These are phyloP conservation scores for Durio zibethinus DNA, from an alignment of 345 rosid species.

Conservation along the genomic window DNA sequence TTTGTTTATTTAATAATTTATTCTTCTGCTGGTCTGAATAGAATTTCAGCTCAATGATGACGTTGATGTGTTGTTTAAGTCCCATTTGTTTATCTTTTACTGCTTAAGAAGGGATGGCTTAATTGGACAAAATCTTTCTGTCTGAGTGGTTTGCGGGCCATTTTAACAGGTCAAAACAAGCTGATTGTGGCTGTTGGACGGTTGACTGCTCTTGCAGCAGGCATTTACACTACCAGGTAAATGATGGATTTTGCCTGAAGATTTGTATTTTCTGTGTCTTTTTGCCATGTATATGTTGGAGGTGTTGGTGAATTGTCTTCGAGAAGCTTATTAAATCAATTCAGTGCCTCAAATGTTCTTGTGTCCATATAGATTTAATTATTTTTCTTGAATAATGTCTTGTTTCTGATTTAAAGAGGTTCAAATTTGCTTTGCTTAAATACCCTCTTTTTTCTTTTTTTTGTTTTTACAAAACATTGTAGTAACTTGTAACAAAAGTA, in stretches of 20 bases:
- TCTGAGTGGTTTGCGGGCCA: slow-evolving; percentile 82
- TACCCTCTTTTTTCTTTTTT: neutral
- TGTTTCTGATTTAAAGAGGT: neutral
- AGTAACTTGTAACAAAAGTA: neutral
- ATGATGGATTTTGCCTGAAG: slow-evolving; percentile 11
- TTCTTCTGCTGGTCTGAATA: neutral
- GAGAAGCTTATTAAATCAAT: neutral
- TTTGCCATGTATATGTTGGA: neutral
- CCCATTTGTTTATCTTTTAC: slow-evolving; percentile 12
- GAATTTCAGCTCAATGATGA: slow-evolving; percentile 8
- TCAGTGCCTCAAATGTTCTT: neutral
- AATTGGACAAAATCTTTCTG: slow-evolving; percentile 10
- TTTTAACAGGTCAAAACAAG: slow-evolving; percentile 95
- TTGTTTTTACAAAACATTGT: neutral
- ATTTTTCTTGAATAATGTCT: neutral
- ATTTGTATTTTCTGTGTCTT: neutral
- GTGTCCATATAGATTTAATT: neutral
- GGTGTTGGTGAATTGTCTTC: neutral
- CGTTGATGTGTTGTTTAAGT: neutral
- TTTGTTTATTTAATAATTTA: neutral
- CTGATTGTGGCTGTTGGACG: slow-evolving; percentile 94
- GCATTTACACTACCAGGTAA: slow-evolving; percentile 94
- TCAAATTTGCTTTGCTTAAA: neutral
- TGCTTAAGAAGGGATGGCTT: slow-evolving; percentile 7
- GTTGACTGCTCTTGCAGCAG: slow-evolving; percentile 95